Conservation (phyloP, 768 basidiomycete species). For the Daedaleopsis sinensis region DNA sequence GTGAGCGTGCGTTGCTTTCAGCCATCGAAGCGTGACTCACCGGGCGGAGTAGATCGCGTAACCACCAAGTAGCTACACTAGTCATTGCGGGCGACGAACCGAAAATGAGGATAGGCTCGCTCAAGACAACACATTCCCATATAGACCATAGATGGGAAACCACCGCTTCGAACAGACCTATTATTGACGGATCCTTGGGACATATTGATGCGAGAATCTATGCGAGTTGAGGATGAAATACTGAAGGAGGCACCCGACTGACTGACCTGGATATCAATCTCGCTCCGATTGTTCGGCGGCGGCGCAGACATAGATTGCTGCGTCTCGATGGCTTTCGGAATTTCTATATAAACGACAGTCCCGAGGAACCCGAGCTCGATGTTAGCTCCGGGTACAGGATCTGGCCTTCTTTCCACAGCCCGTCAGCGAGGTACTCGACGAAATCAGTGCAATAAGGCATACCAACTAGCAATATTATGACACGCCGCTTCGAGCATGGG, state of each 20-base stretch:
- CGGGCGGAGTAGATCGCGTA: slow-evolving; percentile 84
- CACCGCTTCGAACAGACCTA: slow-evolving; percentile 64
- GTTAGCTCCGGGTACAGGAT: slow-evolving; percentile 65
- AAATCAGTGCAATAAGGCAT: slow-evolving; percentile 31
- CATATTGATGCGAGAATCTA: slow-evolving; percentile 72
- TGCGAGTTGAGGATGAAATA: background rate
- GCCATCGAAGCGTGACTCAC: slow-evolving; percentile 42
- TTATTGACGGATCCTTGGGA: slow-evolving; percentile 58
- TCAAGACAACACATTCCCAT: slow-evolving; percentile 93
- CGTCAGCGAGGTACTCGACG: background rate
- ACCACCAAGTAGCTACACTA: slow-evolving; percentile 91
- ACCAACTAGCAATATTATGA: slow-evolving; percentile 86
- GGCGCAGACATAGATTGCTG: slow-evolving; percentile 50
- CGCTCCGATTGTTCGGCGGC: slow-evolving; percentile 1
- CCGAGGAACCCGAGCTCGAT: slow-evolving; percentile 87
- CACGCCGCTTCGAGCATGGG: slow-evolving; percentile 87
- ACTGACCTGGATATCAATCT: slow-evolving; percentile 13
- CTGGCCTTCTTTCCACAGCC: slow-evolving; percentile 63
- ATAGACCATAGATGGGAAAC: slow-evolving; percentile 75
- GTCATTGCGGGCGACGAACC: slow-evolving; percentile 78
- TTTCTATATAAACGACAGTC: slow-evolving; percentile 67
- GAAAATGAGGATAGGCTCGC: slow-evolving; percentile 88
- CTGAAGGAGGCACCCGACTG: background rate
- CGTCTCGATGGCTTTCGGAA: slow-evolving; percentile 69
- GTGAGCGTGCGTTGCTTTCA: background rate